phyloP scores from a whole-genome alignment of 441 rosid genomes.

The Pelargonium australe region DNA sequence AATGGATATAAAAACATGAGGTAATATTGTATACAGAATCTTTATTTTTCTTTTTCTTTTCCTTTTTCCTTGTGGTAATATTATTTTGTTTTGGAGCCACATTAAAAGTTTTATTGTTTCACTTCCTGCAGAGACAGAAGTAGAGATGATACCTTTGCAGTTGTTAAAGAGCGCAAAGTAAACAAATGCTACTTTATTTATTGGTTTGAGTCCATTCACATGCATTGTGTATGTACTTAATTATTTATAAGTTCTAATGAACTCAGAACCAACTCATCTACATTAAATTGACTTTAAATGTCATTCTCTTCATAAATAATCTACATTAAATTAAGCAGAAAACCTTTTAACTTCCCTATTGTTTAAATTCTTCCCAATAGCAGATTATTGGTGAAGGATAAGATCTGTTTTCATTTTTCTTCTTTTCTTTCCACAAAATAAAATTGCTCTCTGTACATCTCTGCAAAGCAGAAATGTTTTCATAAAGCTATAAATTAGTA shows the following conservation, averaged over 20 bases:
- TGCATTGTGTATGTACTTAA: background rate
- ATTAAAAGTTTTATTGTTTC: conserved; percentile 9
- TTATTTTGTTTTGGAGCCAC: background rate
- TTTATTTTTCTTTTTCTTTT: background rate
- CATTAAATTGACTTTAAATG: background rate
- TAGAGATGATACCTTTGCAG: conserved; percentile 38
- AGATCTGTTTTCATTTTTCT: too few relatives aligned
- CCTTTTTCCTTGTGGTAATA: background rate
- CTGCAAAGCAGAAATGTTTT: background rate
- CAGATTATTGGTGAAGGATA: too few relatives aligned
- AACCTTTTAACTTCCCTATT: too few relatives aligned
- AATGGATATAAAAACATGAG: conserved; percentile 46
- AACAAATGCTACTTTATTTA: background rate
- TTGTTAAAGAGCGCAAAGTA: conserved; percentile 60
- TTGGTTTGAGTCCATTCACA: background rate
- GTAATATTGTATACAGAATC: conserved; percentile 23
- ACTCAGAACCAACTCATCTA: background rate
- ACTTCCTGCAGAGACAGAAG: conserved; percentile 30
- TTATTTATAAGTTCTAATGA: background rate
- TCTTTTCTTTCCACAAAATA: background rate
- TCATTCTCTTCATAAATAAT: background rate
- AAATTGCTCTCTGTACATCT: background rate
- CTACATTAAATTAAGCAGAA: background rate
- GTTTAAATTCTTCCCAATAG: too few relatives aligned
- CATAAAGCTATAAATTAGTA: background rate